Conservation (phyloP, 2,329 filamentous ascomycete species). For the Epichloe brachyelytri region DNA sequence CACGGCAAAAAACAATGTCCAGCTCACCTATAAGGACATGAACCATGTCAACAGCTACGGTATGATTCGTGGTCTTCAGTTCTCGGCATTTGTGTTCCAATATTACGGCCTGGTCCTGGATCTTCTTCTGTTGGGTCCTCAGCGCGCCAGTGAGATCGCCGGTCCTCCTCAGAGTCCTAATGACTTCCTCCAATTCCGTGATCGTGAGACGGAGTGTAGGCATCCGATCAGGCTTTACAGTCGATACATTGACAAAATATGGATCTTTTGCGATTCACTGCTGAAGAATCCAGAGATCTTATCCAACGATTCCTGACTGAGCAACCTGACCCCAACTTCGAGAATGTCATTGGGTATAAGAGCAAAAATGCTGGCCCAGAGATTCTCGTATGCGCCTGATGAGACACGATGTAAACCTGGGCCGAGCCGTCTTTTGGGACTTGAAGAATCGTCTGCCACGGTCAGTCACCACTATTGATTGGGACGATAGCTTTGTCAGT, state of each 20-base stretch:
- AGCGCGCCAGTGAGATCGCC: constrained; percentile 95
- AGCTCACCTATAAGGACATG: constrained; percentile 99
- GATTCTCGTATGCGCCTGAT: constrained; percentile 97
- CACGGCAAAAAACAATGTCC: constrained; percentile 98
- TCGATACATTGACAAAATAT: constrained; percentile 94
- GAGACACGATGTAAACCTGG: constrained; percentile 96
- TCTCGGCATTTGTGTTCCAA: constrained; percentile 97
- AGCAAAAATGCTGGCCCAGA: constrained; percentile 99
- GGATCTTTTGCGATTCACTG: constrained; percentile 93
- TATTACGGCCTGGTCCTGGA: constrained; percentile 96
- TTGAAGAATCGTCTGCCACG: constrained; percentile 91
- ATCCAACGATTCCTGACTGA: constrained; percentile 97
- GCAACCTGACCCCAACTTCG: constrained; percentile 96
- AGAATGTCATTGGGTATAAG: constrained; percentile 97
- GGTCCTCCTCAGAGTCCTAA: constrained; percentile 89
- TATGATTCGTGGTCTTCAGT: constrained; percentile 94
- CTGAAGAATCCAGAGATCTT: constrained; percentile 86
- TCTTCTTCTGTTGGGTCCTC: constrained; percentile 77
- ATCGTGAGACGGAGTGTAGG: constrained; percentile 78
- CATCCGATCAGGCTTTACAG: constrained; percentile 98
- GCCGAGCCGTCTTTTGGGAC: constrained; percentile 97
- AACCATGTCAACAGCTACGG: constrained; percentile 98
- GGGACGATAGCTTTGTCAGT: constrained; percentile 97
- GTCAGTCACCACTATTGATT: constrained; percentile 93
- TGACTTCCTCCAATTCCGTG: constrained; percentile 94